Evolutionary conservation across 1,284 basidiomycete species (phyloP).

Genomic region (Salmacisia buchloeana): DNA sequence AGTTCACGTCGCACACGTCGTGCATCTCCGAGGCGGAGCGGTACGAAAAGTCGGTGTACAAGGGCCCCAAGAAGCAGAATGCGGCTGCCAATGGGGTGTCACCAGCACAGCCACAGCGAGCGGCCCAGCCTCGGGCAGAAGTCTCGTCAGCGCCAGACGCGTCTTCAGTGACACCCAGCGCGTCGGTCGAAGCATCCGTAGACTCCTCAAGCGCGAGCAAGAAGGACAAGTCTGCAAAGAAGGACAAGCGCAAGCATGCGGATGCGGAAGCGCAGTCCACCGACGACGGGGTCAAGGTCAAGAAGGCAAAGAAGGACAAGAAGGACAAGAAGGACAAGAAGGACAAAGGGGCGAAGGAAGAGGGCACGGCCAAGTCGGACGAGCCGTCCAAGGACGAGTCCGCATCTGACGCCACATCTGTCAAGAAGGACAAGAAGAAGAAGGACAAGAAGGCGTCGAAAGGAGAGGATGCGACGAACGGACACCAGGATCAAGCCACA

Average conservation of each 20-base stretch:
- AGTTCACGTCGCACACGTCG: slow-evolving; percentile 47
- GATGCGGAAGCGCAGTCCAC: slow-evolving; percentile 12
- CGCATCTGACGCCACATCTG: not conserved
- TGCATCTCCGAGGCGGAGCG: slow-evolving; percentile 50
- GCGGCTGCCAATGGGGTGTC: not conserved
- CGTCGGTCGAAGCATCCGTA: not conserved
- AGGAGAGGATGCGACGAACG: not conserved
- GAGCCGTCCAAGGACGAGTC: not conserved
- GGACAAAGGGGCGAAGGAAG: not conserved
- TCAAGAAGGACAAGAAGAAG: slow-evolving; percentile 4
- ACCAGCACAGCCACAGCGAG: slow-evolving; percentile 1
- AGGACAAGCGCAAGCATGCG: slow-evolving; percentile 8
- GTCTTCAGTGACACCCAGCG: not conserved
- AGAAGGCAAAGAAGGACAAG: slow-evolving; percentile 5
- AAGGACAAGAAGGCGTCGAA: not conserved
- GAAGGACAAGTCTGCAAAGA: not conserved
- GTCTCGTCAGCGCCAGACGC: not conserved
- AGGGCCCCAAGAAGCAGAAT: slow-evolving; percentile 11
- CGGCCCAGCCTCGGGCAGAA: not conserved
- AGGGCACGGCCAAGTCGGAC: not conserved
- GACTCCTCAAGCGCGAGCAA: not conserved
- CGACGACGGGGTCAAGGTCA: slow-evolving; percentile 53
- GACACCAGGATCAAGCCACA: not conserved
- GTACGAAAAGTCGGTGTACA: slow-evolving; percentile 35
- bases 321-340: not conserved